Evolutionary conservation across 208 protist genomes (phyloP).

Genomic region (Crithidia bombi): DNA sequence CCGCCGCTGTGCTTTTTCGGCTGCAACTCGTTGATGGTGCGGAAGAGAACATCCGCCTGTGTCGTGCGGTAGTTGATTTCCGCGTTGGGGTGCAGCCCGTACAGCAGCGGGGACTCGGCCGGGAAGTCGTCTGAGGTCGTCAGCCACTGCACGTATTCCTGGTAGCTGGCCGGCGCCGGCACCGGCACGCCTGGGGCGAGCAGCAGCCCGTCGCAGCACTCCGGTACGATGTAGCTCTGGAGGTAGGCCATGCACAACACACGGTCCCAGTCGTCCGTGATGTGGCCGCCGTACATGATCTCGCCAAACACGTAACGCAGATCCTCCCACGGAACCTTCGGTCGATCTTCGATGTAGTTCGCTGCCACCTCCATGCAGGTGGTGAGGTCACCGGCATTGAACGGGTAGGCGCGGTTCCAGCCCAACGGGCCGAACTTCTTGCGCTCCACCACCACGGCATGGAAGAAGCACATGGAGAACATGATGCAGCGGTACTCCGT

Average conservation of each 20-base stretch:
- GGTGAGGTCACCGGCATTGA: constrained; percentile 97
- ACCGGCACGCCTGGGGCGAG: constrained; percentile 93
- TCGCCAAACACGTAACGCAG: constrained; percentile 99
- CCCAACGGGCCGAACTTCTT: constrained; percentile 98
- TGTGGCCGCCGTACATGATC: constrained; percentile 99
- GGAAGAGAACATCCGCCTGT: constrained; percentile 96
- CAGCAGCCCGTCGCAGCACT: constrained; percentile 92
- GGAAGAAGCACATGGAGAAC: constrained; percentile 99
- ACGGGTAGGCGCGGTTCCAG: constrained; percentile 98
- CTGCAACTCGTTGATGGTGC: constrained; percentile 96
- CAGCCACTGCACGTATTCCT: constrained; percentile 97
- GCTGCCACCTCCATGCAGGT: constrained; percentile 96
- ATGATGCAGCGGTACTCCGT: constrained; percentile 97
- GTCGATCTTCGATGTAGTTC: constrained; percentile 98
- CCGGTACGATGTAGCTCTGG: constrained; percentile 86
- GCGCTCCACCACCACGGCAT: constrained; percentile 97
- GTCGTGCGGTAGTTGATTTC: constrained; percentile 98
- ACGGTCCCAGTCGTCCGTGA: constrained; percentile 99
- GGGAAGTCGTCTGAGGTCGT: constrained; percentile 91
- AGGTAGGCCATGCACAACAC: constrained; percentile 97
- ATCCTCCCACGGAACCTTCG: constrained; percentile 98
- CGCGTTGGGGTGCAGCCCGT: constrained; percentile 98
- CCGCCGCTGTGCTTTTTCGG: constrained; percentile 92
- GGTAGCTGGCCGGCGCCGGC: constrained; percentile 86
- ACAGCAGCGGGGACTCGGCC: constrained; percentile 95